A percentile compares a stretch with the other conserved stretches of the same genome.
Evolutionary conservation across 2,329 filamentous ascomycete genomes (phyloP).

Genomic region (Aureobasidium mangrovei): DNA sequence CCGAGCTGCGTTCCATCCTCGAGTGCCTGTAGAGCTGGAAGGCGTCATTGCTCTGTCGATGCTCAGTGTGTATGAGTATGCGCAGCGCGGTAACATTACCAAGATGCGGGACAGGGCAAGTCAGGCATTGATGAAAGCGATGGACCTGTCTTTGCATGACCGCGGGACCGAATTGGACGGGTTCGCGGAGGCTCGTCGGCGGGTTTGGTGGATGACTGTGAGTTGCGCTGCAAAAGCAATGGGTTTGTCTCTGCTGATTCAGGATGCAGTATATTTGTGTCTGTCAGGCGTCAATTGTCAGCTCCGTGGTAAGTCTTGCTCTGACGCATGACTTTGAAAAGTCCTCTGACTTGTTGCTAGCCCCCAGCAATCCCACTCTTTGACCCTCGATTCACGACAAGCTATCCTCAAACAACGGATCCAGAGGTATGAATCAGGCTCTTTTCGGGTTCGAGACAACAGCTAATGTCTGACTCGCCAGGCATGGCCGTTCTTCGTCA

Average conservation of each 20-base stretch:
- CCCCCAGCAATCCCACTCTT: slow-evolving; percentile 37
- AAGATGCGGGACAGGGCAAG: slow-evolving; percentile 44
- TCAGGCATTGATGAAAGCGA: slow-evolving; percentile 40
- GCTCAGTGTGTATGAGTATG: slow-evolving; percentile 46
- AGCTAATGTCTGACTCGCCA: not conserved
- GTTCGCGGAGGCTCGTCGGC: slow-evolving; percentile 39
- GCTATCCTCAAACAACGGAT: slow-evolving; percentile 4
- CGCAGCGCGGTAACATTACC: slow-evolving; percentile 44
- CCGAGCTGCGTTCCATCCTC: slow-evolving; percentile 37
- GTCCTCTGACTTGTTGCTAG: slow-evolving; percentile 20
- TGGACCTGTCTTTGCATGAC: slow-evolving; percentile 37
- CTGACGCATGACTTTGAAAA: not conserved
- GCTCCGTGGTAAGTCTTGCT: slow-evolving; percentile 35
- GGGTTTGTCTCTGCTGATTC: not conserved
- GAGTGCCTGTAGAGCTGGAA: slow-evolving; percentile 39
- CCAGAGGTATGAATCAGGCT: not conserved
- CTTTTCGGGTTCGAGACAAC: not conserved
- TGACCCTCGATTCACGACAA: slow-evolving; percentile 38
- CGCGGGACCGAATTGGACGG: slow-evolving; percentile 31
- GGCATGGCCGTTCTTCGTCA: slow-evolving; percentile 13
- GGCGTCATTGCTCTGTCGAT: slow-evolving; percentile 41
- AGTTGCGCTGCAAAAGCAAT: slow-evolving; percentile 13
- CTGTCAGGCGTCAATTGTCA: slow-evolving; percentile 45
- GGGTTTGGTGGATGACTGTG: slow-evolving; percentile 48
- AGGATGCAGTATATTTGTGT: slow-evolving; percentile 38